Conservation (phyloP, 1,284 basidiomycete genomes). For the Neonothopanus nambi region DNA sequence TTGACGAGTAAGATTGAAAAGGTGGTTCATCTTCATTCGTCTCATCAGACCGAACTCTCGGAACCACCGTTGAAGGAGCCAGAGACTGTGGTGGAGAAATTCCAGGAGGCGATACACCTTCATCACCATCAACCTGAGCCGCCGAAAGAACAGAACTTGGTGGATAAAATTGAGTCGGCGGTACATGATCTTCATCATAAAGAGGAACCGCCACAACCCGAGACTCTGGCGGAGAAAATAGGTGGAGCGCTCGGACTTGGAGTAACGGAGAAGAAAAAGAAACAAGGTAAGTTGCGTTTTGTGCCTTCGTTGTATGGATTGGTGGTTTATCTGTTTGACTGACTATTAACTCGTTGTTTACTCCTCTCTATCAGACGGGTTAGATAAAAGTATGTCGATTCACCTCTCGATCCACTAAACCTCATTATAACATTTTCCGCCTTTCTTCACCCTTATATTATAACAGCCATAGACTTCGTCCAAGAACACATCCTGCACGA, state of each 20-base stretch:
- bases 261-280: neutral
- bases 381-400: conserved; percentile 13
- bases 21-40: too few relatives aligned
- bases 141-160: conserved; percentile 13
- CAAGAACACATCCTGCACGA: conserved; percentile 41
- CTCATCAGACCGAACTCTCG: too few relatives aligned
- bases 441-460: neutral
- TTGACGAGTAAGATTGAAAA: too few relatives aligned
- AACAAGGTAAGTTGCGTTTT: conserved; percentile 1
- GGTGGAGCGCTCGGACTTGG: neutral
- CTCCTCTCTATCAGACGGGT: conserved; percentile 1
- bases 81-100: neutral
- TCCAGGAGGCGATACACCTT: neutral
- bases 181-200: conserved; percentile 6
- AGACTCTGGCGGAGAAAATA: conserved; percentile 23
- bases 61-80: neutral
- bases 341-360: neutral
- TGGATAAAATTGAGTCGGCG: conserved; percentile 7
- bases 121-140: neutral
- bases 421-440: neutral
- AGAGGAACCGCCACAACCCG: conserved; percentile 23
- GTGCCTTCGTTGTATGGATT: too few relatives aligned
- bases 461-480: conserved; percentile 39
- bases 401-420: neutral
- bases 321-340: too few relatives aligned